phyloP scores from a whole-genome alignment of 305 asterid genomes.

The Salvia sclarea region DNA sequence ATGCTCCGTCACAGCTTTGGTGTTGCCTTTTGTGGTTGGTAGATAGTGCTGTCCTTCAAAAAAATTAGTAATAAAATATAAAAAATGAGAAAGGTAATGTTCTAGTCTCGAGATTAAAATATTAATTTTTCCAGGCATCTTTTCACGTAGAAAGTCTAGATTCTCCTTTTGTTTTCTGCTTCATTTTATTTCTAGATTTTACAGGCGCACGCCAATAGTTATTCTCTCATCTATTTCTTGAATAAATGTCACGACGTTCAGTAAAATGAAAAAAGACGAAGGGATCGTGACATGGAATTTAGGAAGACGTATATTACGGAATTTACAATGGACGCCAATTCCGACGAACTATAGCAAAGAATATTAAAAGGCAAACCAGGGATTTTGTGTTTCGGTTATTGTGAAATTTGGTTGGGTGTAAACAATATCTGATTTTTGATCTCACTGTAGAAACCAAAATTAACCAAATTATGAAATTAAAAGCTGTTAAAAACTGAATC shows the following conservation, averaged over 20 bases:
- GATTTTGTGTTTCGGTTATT: neutral
- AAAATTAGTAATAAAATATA: too few relatives aligned
- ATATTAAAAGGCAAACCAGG: neutral
- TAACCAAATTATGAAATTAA: neutral
- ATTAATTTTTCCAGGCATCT: neutral
- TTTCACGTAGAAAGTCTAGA: too few relatives aligned
- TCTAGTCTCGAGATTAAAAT: too few relatives aligned
- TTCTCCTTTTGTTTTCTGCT: neutral
- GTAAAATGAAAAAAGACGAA: slow-evolving; percentile 42
- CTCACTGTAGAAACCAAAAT: neutral
- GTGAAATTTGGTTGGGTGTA: neutral
- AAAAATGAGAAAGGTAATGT: too few relatives aligned
- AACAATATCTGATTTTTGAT: neutral
- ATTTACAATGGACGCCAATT: neutral
- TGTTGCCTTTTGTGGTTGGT: too few relatives aligned
- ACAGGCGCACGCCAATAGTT: too few relatives aligned
- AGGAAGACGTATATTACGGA: slow-evolving; percentile 33
- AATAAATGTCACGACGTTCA: neutral
- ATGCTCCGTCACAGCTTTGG: neutral
- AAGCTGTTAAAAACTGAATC: neutral
- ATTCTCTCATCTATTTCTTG: neutral
- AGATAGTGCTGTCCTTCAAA: too few relatives aligned
- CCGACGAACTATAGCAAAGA: neutral
- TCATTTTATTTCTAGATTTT: neutral
- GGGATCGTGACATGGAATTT: slow-evolving; percentile 55